phyloP scores from a whole-genome alignment of 352 stramenopile species.

The Globisporangium carolinianum region DNA sequence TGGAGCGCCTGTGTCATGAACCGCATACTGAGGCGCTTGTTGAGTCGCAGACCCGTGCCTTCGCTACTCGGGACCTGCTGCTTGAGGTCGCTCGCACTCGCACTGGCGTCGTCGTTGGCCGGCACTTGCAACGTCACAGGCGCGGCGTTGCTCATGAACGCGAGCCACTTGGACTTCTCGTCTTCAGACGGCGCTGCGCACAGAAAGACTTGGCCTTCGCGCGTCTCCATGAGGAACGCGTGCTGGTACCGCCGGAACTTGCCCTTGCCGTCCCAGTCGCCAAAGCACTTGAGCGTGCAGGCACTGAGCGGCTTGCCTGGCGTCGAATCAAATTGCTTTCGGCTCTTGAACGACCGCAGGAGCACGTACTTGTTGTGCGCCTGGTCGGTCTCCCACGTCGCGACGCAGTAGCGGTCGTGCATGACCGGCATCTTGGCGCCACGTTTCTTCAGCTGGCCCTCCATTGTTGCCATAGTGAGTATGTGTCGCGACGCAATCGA shows the following conservation, averaged over 20 bases:
- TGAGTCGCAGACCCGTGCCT: not conserved
- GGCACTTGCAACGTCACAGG: not conserved
- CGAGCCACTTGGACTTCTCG: slow-evolving; percentile 62
- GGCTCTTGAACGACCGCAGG: slow-evolving; percentile 66
- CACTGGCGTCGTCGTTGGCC: not conserved
- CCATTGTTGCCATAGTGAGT: slow-evolving; percentile 20
- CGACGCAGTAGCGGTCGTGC: slow-evolving; percentile 78
- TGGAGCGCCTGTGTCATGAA: slow-evolving; percentile 5
- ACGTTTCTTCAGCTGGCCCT: slow-evolving; percentile 71
- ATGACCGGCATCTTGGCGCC: slow-evolving; percentile 64
- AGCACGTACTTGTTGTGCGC: slow-evolving; percentile 47
- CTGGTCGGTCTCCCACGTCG: slow-evolving; percentile 52
- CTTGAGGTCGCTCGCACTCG: slow-evolving; percentile 1
- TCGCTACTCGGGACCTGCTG: not conserved
- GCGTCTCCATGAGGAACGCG: slow-evolving; percentile 67
- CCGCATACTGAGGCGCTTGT: slow-evolving; percentile 7
- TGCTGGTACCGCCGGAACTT: slow-evolving; percentile 71
- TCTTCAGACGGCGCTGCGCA: slow-evolving; percentile 43
- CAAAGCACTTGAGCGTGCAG: slow-evolving; percentile 62
- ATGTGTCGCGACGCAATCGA: not conserved
- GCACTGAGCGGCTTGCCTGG: slow-evolving; percentile 45
- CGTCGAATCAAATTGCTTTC: slow-evolving; percentile 30
- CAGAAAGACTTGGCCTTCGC: slow-evolving; percentile 66
- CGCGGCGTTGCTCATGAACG: slow-evolving; percentile 32
- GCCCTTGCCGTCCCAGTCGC: slow-evolving; percentile 70